Percentiles rank a stretch among this genome's conserved stretches.
Evolutionary conservation across 805 yeast species (phyloP).

Genomic region (Starmerella roubikii): DNA sequence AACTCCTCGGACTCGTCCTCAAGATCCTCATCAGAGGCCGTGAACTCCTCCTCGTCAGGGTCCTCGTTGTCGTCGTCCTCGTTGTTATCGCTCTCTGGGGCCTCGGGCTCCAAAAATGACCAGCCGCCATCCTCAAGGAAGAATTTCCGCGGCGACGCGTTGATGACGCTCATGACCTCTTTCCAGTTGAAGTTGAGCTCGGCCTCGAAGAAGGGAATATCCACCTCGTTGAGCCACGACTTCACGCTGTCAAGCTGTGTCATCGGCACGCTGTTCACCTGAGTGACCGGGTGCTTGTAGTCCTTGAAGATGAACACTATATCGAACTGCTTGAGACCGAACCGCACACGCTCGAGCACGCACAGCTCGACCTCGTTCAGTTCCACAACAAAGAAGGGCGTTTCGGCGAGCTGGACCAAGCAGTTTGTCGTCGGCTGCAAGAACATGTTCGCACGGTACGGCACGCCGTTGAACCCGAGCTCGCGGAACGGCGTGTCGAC

Average conservation of each 20-base stretch:
- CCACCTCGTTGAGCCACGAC: constrained; percentile 96
- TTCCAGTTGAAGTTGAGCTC: constrained; percentile 93
- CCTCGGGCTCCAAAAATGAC: constrained; percentile 80
- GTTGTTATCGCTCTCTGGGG: constrained; percentile 42
- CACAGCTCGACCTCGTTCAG: constrained; percentile 87
- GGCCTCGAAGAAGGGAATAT: constrained; percentile 87
- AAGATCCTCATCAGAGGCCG: constrained; percentile 47
- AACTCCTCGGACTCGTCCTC: constrained; percentile 30
- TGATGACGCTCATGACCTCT: constrained; percentile 85
- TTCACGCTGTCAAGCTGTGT: constrained; percentile 82
- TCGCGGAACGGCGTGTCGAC: constrained; percentile 92
- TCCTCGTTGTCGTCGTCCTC: constrained; percentile 43
- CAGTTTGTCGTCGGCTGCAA: constrained; percentile 97
- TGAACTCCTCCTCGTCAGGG: constrained; percentile 49
- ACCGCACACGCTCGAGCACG: constrained; percentile 91
- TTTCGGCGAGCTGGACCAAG: constrained; percentile 82
- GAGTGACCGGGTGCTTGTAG: constrained; percentile 73
- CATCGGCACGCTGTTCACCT: constrained; percentile 89
- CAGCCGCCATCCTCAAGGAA: constrained; percentile 84
- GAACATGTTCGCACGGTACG: constrained; percentile 82
- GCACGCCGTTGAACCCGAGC: constrained; percentile 94
- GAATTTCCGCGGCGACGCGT: constrained; percentile 86
- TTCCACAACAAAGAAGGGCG: constrained; percentile 87
- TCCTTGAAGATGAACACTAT: constrained; percentile 93
- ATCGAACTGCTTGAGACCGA: constrained; percentile 92